These are phyloP conservation scores for Xenosphaeropsis pyriputrescens DNA, from an alignment of 2,329 filamentous ascomycete genomes.

Conservation along the genomic window DNA sequence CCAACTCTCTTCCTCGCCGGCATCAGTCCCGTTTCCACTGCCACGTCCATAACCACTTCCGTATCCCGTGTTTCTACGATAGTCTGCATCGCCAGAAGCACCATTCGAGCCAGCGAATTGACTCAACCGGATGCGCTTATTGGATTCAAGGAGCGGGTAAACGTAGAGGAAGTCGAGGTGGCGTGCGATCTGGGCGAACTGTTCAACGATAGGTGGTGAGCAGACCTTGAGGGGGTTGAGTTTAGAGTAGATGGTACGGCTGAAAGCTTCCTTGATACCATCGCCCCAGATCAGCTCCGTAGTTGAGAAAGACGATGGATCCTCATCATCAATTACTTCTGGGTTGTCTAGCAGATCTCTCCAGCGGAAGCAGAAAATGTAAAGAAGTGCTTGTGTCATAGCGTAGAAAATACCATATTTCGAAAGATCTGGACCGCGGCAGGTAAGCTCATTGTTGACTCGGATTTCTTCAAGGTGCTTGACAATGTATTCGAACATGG, in stretches of 20 bases:
- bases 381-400: slow-evolving; percentile 53
- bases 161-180: slow-evolving; percentile 83
- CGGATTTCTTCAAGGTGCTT: slow-evolving; percentile 65
- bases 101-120: slow-evolving; percentile 45
- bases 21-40: slow-evolving; percentile 15
- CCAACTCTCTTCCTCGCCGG: slow-evolving; percentile 54
- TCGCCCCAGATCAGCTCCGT: slow-evolving; percentile 69
- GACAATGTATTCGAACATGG: slow-evolving; percentile 68
- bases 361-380: slow-evolving; percentile 92
- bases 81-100: slow-evolving; percentile 27
- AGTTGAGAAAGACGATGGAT: slow-evolving; percentile 42
- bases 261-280: slow-evolving; percentile 58
- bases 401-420: slow-evolving; percentile 58
- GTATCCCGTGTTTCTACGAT: slow-evolving; percentile 34
- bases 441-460: slow-evolving; percentile 54
- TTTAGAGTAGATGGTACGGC: slow-evolving; percentile 67
- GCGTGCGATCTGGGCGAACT: slow-evolving; percentile 80
- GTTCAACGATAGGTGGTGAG: slow-evolving; percentile 75
- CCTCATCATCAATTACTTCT: slow-evolving; percentile 43
- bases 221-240: slow-evolving; percentile 95
- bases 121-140: slow-evolving; percentile 76
- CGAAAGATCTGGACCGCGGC: slow-evolving; percentile 67
- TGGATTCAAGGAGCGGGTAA: slow-evolving; percentile 74
- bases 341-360: slow-evolving; percentile 62
- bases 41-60: slow-evolving; percentile 29